Conservation (phyloP, 2,329 filamentous ascomycete genomes). For the Aspergillus transmontanensis region DNA sequence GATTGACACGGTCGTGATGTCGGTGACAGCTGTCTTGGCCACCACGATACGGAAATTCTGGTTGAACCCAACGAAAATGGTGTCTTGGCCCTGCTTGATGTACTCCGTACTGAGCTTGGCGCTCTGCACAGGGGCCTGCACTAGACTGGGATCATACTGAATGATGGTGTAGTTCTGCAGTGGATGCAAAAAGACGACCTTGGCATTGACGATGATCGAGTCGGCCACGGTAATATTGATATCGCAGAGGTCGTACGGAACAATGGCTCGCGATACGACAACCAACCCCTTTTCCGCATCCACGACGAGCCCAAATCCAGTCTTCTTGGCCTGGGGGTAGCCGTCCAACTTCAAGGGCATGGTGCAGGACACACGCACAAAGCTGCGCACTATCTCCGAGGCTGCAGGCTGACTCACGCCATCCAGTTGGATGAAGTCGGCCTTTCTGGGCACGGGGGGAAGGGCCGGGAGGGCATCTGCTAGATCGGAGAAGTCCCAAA, state of each 20-base stretch:
- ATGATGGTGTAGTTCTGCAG: conserved; percentile 96
- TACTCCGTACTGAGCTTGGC: conserved; percentile 78
- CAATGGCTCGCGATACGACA: conserved; percentile 88
- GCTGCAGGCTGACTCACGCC: conserved; percentile 85
- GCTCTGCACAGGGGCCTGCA: conserved; percentile 90
- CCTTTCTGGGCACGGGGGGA: conserved; percentile 71
- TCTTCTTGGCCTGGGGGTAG: conserved; percentile 92
- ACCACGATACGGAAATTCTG: conserved; percentile 92
- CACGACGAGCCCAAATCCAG: conserved; percentile 95
- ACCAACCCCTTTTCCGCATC: conserved; percentile 96
- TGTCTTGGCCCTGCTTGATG: conserved; percentile 90
- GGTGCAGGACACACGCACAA: conserved; percentile 87
- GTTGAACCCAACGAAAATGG: conserved; percentile 98
- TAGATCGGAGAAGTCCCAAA: conserved; percentile 93
- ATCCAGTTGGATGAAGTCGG: conserved; percentile 88
- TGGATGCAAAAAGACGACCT: conserved; percentile 93
- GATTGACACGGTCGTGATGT: conserved; percentile 95
- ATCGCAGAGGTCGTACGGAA: conserved; percentile 95
- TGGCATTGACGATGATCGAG: conserved; percentile 90
- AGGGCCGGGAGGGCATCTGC: conserved; percentile 77
- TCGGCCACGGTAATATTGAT: conserved; percentile 96
- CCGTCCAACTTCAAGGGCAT: conserved; percentile 97
- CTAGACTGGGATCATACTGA: conserved; percentile 88
- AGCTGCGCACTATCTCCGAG: conserved; percentile 91
- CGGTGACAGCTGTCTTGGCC: conserved; percentile 90